Percentiles rank a stretch among this genome's conserved stretches.
Evolutionary conservation across 768 basidiomycete genomes (phyloP).

Genomic region (Pleurotus platypus): DNA sequence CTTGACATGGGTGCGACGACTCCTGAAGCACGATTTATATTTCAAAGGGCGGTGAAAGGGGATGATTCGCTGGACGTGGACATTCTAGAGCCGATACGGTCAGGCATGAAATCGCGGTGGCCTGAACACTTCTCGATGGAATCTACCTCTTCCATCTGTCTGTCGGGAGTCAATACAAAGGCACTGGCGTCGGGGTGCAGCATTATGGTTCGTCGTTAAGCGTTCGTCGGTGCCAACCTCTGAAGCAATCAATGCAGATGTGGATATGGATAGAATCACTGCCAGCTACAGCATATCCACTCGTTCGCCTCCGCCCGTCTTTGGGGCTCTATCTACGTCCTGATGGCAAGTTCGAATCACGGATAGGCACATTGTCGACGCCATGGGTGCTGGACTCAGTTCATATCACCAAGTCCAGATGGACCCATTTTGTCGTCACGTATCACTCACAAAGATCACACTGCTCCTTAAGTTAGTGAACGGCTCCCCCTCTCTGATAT

Average conservation of each 20-base stretch:
- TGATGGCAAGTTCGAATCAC: slow-evolving; percentile 56
- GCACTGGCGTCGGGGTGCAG: slow-evolving; percentile 68
- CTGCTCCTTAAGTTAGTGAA: slow-evolving; percentile 1
- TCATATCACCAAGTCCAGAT: slow-evolving; percentile 50
- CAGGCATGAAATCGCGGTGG: slow-evolving; percentile 74
- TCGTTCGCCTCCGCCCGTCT: slow-evolving; percentile 34
- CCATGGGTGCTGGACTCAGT: slow-evolving; percentile 41
- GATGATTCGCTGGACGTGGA: slow-evolving; percentile 56
- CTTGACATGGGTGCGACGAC: slow-evolving; percentile 74
- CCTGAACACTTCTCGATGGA: slow-evolving; percentile 74
- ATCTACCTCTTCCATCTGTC: slow-evolving; percentile 45
- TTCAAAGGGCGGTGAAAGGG: slow-evolving; percentile 50
- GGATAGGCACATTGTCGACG: slow-evolving; percentile 33
- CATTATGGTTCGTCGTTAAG: slow-evolving; percentile 50
- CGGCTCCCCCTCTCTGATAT: background rate
- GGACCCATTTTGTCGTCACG: slow-evolving; percentile 71
- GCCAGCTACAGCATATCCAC: slow-evolving; percentile 25
- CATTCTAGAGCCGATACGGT: slow-evolving; percentile 66
- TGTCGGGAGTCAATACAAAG: slow-evolving; percentile 44
- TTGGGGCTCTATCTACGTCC: slow-evolving; percentile 46
- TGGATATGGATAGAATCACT: slow-evolving; percentile 47
- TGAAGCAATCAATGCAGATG: slow-evolving; percentile 25
- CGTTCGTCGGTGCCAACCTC: background rate
- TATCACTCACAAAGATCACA: slow-evolving; percentile 52
- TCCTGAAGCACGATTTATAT: slow-evolving; percentile 57